Percentiles rank a stretch among this genome's conserved stretches.
These are phyloP conservation scores for Myxozyma sirexii DNA, from an alignment of 805 yeast species.

Conservation along the genomic window DNA sequence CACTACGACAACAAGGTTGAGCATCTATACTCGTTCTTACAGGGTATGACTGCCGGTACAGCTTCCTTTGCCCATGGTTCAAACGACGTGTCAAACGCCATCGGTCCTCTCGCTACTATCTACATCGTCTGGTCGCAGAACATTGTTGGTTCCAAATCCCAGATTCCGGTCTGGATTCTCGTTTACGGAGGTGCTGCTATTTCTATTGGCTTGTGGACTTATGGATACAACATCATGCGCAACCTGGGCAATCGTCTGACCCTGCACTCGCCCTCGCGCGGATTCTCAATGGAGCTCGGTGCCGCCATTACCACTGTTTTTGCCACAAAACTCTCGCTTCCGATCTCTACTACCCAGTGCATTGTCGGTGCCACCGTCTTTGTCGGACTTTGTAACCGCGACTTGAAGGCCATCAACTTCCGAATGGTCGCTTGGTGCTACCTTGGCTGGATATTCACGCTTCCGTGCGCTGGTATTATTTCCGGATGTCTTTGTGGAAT, in stretches of 20 bases:
- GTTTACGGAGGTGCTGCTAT: slow-evolving; percentile 68
- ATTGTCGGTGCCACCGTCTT: slow-evolving; percentile 78
- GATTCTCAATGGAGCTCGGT: slow-evolving; percentile 74
- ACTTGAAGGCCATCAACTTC: slow-evolving; percentile 69
- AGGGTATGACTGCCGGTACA: slow-evolving; percentile 72
- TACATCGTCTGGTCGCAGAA: slow-evolving; percentile 63
- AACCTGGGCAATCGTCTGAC: slow-evolving; percentile 74
- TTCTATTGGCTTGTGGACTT: slow-evolving; percentile 70
- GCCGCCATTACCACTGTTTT: slow-evolving; percentile 75
- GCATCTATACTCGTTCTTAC: slow-evolving; percentile 66
- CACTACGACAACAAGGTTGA: slow-evolving; percentile 72
- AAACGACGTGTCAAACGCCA: slow-evolving; percentile 76
- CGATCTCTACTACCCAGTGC: slow-evolving; percentile 77
- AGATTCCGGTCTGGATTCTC: slow-evolving; percentile 72
- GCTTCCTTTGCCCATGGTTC: slow-evolving; percentile 86
- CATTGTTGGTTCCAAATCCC: slow-evolving; percentile 49
- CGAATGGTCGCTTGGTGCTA: slow-evolving; percentile 73
- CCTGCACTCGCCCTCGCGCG: slow-evolving; percentile 76
- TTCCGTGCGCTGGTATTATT: slow-evolving; percentile 72
- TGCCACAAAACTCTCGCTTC: slow-evolving; percentile 73
- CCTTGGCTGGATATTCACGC: slow-evolving; percentile 70
- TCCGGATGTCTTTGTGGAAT: slow-evolving; percentile 69
- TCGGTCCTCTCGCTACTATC: slow-evolving; percentile 72
- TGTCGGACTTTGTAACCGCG: slow-evolving; percentile 73
- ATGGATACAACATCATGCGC: slow-evolving; percentile 69